Base-by-base conservation (phyloP, 1,284 basidiomycete genomes). In the Xanthoconium separans region DNA sequence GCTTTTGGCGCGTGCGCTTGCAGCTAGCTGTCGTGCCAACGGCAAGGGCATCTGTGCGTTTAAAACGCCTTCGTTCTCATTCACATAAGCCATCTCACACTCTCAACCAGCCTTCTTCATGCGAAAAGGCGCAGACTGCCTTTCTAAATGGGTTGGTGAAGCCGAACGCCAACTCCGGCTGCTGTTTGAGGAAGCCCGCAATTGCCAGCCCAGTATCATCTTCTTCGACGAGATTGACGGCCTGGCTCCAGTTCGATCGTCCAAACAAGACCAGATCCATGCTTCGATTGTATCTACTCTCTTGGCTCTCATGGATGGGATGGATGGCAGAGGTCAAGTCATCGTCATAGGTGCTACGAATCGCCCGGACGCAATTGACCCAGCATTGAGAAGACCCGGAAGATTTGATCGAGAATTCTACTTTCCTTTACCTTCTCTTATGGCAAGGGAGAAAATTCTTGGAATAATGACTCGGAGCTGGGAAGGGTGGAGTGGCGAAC, bases 141-240 rank as follows among this genome's bases (percentile, higher is more conserved):
- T 99, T 27, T 97, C 94, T 8, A 99, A 99, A 75, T 99, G 97
- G 97, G 96, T 99, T 12, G 97, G 97, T 55, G 97, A 99, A 74
- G 97, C 97, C 2, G 97, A 99, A 68, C 85, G 97, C 4, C 97
- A 99, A 70, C 80, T 99, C 7, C 85, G 97, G 1, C 80, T 99
- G 50, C 79, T 99, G 10, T 99, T 99, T 70, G 96, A 99, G 62
- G 97, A 99, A 75, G 97, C 97, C 2, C 83, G 88, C 43, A 88
- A 88, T 52, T 89, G 86, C 50, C 96, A 99, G 67, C 97, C 97
- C 0, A 92, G 88, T 60, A 99, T 96, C 68, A 95, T 96, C 64
- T 96, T 96, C 74, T 96, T 96, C 65, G 94, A 99, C 69, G 97
- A 99, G 74, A 99, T 99, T 61, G 97, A 99, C 66, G 96, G 95